A percentile compares a stretch with the other conserved stretches of the same genome.
Evolutionary conservation across 805 yeast species (phyloP).

Genomic region (Jamesozyma lodderae): DNA sequence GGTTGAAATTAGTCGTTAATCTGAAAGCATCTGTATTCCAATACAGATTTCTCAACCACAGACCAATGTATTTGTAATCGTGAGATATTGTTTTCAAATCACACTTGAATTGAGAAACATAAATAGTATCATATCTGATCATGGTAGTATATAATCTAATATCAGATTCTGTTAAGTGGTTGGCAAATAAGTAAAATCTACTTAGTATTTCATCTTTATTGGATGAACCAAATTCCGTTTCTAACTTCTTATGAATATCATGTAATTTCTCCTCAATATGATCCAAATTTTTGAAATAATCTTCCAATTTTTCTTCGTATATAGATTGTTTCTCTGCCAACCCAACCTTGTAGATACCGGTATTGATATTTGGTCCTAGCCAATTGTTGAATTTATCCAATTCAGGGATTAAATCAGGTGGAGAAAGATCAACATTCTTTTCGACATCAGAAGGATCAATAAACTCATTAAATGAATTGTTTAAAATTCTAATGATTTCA

Average conservation of each 20-base stretch:
- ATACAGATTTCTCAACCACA: slow-evolving; percentile 75
- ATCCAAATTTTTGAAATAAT: slow-evolving; percentile 59
- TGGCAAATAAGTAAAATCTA: slow-evolving; percentile 46
- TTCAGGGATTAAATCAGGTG: slow-evolving; percentile 39
- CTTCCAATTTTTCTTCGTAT: slow-evolving; percentile 58
- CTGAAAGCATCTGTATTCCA: slow-evolving; percentile 68
- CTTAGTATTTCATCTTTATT: slow-evolving; percentile 11
- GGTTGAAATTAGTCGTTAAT: slow-evolving; percentile 79
- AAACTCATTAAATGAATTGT: slow-evolving; percentile 53
- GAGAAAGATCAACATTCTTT: slow-evolving; percentile 43
- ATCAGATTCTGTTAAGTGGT: slow-evolving; percentile 78
- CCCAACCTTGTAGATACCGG: slow-evolving; percentile 88
- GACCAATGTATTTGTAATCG: slow-evolving; percentile 67
- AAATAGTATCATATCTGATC: slow-evolving; percentile 83
- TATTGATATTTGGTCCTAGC: slow-evolving; percentile 79
- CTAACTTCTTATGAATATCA: slow-evolving; percentile 31
- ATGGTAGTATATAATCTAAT: slow-evolving; percentile 79
- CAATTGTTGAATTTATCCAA: slow-evolving; percentile 76
- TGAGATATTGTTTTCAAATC: slow-evolving; percentile 69
- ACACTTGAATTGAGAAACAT: slow-evolving; percentile 90
- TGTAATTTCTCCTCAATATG: slow-evolving; percentile 55
- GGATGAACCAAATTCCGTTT: slow-evolving; percentile 11
- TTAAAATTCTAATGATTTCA: slow-evolving; percentile 78
- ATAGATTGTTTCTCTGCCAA: slow-evolving; percentile 78
- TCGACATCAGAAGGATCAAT: slow-evolving; percentile 30